Percentiles rank a stretch among this genome's conserved stretches.
Evolutionary conservation across 2,329 filamentous ascomycete genomes (phyloP).

Genomic region (Pezicula radicicola): DNA sequence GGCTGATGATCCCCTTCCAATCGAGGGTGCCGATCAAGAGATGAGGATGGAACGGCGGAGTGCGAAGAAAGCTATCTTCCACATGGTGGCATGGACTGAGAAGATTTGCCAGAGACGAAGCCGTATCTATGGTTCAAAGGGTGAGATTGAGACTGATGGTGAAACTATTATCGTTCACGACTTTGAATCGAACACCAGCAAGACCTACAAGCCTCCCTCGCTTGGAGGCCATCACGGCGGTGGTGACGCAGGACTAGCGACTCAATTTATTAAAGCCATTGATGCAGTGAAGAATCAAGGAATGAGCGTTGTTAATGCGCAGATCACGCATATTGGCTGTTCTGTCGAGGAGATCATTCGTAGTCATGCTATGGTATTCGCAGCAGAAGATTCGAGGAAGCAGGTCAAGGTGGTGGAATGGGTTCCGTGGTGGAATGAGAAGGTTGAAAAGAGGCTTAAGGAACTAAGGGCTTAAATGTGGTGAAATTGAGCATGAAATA

Average conservation of each 20-base stretch:
- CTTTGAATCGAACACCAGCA: background rate
- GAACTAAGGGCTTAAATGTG: no score
- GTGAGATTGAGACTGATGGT: background rate
- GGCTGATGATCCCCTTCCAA: background rate
- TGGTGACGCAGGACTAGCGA: background rate
- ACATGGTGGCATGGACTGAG: background rate
- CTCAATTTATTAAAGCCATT: background rate
- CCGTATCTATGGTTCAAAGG: background rate
- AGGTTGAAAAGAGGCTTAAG: background rate
- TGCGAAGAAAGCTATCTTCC: background rate
- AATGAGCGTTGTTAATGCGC: background rate
- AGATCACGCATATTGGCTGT: background rate
- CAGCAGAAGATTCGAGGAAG: background rate
- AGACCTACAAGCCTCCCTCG: background rate
- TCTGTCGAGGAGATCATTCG: background rate
- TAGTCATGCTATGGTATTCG: background rate
- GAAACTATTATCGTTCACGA: background rate
- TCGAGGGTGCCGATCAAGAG: background rate
- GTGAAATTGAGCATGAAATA: no score
- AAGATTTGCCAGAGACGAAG: background rate
- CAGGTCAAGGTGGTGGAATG: background rate
- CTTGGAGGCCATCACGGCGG: background rate
- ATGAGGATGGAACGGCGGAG: background rate
- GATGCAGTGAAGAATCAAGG: background rate
- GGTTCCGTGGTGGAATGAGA: background rate